Conservation (phyloP, 2,329 filamentous ascomycete species). For the Tolypocladium tropicale region DNA sequence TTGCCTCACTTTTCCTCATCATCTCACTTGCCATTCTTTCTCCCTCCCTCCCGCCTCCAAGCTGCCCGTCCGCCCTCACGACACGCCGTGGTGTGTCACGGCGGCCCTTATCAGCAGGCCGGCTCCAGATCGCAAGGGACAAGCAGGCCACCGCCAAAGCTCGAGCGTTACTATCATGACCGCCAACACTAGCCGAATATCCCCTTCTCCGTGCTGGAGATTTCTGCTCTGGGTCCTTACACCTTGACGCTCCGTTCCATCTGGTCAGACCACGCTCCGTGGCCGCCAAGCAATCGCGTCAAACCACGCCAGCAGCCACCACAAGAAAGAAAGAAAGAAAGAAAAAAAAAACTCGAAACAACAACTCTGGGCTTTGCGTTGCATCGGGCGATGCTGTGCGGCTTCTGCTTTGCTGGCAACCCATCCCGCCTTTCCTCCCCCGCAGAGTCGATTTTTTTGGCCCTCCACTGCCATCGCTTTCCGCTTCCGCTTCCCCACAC, state of each 20-base stretch:
- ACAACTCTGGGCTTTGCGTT: not conserved
- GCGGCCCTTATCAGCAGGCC: not conserved
- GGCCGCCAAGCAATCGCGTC: not conserved
- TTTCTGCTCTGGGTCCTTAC: conserved; percentile 27
- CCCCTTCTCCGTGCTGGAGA: conserved; percentile 29
- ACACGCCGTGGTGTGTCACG: not conserved
- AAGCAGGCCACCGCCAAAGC: not conserved
- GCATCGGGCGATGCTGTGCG: not conserved
- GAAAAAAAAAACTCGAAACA: not conserved
- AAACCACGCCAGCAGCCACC: not conserved
- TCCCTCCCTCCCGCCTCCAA: too few species aligned
- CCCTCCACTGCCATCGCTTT: not conserved
- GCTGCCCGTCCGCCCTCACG: not conserved
- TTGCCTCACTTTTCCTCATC: not conserved
- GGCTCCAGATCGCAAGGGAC: not conserved
- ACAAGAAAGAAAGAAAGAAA: not conserved
- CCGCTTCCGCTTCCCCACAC: conserved; percentile 14
- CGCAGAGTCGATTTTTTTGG: not conserved
- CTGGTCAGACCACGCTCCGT: not conserved
- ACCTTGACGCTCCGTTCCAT: conserved; percentile 19
- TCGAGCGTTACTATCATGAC: conserved; percentile 17
- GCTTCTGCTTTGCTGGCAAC: conserved; percentile 1
- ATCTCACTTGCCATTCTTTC: not conserved
- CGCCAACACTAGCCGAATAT: conserved; percentile 23
- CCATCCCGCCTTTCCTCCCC: not conserved